Conservation (phyloP, 225 moss, liverwort and hornwort species). For the Ulota crispa region DNA sequence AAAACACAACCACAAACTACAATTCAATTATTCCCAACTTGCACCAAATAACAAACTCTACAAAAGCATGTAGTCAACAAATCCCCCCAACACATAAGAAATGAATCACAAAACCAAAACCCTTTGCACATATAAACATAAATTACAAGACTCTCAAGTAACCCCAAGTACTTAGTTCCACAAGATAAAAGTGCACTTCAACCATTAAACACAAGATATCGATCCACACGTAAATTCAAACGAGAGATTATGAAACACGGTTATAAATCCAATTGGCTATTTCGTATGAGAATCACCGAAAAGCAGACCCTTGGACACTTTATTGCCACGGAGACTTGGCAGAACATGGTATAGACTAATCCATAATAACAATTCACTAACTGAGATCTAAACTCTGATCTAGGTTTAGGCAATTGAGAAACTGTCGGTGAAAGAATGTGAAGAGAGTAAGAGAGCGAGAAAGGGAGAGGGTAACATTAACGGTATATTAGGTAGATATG, state of each 20-base stretch:
- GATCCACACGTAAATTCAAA: too few species aligned
- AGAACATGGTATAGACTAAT: constrained; percentile 2
- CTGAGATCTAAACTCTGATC: too few species aligned
- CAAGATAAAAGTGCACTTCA: background rate
- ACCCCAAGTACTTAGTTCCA: background rate
- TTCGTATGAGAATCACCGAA: background rate
- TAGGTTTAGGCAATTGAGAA: too few species aligned
- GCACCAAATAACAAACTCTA: background rate
- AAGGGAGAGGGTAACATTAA: too few species aligned
- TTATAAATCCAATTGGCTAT: background rate
- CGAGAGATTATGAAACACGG: background rate
- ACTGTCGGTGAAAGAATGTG: too few species aligned
- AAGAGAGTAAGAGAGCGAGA: too few species aligned
- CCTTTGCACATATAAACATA: too few species aligned
- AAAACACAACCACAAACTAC: background rate
- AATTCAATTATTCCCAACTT: background rate
- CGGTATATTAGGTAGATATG: too few species aligned
- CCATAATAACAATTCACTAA: background rate
- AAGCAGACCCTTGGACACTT: background rate
- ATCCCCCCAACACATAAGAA: background rate
- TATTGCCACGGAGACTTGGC: constrained; percentile 13
- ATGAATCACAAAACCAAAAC: background rate
- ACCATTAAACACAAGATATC: background rate
- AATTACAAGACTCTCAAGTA: background rate
- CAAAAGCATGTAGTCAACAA: background rate